Evolutionary conservation across 768 basidiomycete genomes (phyloP).

Genomic region (Pisolithus microcarpus): DNA sequence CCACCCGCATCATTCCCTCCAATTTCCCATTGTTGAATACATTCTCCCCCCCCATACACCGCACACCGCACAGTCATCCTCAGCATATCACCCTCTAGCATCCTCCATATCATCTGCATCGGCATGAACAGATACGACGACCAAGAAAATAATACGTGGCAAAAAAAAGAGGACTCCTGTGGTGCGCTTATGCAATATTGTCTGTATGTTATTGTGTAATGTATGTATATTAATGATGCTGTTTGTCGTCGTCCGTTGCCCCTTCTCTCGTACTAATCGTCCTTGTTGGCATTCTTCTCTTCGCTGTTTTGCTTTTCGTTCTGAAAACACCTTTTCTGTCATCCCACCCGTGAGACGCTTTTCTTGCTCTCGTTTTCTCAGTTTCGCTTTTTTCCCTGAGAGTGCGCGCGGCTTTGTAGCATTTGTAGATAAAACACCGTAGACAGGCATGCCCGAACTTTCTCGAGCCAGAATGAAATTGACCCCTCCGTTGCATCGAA

Average conservation of each 20-base stretch:
- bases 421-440: neutral
- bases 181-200: neutral
- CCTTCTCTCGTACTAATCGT: neutral
- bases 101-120: neutral
- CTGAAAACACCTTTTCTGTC: neutral
- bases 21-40: neutral
- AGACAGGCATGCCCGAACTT: too few species aligned
- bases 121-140: neutral
- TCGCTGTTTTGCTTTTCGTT: neutral
- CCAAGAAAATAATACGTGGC: neutral
- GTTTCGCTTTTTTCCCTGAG: too few species aligned
- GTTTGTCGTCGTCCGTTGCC: neutral
- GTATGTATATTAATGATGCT: slow-evolving; percentile 24
- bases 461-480: too few species aligned
- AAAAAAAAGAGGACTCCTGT: slow-evolving; percentile 1
- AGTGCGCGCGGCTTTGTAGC: neutral
- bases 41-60: neutral
- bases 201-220: slow-evolving; percentile 26
- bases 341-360: too few species aligned
- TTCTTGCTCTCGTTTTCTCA: too few species aligned
- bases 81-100: neutral
- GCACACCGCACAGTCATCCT: neutral
- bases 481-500: too few species aligned
- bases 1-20: neutral
- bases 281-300: neutral